Evolutionary conservation across 352 stramenopile species (phyloP), one percentile per base, ranked within the genome.

Genomic region (Aphanomyces stellatus): DNA sequence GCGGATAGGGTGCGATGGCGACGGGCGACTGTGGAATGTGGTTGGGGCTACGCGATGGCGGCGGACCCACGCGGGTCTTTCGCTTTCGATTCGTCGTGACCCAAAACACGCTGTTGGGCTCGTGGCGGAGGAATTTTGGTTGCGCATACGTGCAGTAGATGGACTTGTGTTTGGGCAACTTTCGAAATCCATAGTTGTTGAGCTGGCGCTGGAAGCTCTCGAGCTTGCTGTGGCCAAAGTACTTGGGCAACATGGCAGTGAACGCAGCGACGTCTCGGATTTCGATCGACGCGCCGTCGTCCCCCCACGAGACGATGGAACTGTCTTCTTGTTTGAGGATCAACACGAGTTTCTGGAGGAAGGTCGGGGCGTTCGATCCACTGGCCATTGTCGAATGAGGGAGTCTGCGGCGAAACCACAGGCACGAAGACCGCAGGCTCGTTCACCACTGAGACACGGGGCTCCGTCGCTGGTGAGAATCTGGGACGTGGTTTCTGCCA

Each of bases 121-220:
- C 17, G 17, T 46, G 31, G 10, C 30, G 19, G 7, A 51, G 11
- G 24, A 64, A 64, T 19, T 37, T 25, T 27, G 55, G 33, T 15
- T 64, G 55, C 22, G 11, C 28, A 24, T 64, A 64, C n/a, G 27
- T 35, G 49, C 25, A 57, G 11, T 15, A 17, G 13, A 13, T 35
- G 55, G 35, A 4, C 7, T 51, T 33, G 24, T n/a, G 10, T 22
- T 31, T 6, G 24, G 30, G 82, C 46, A 88, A 76, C 64, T 96
- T 96, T 27, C 86, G 75, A 71, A 97, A 97, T 27, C 76, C 81
- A 77, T 97, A 97, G 71, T 97, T 96, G 72, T 94, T 96, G 35
- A 97, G 77, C 71, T 97, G 89, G 37, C 91, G 80, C 67, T 95
- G 87, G 60, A 97, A 92, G 55, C 88, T 96, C 2, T 25, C 22